These are phyloP conservation scores for Aspergillus campestris DNA, from an alignment of 495 filamentous ascomycete species.

Conservation along the genomic window DNA sequence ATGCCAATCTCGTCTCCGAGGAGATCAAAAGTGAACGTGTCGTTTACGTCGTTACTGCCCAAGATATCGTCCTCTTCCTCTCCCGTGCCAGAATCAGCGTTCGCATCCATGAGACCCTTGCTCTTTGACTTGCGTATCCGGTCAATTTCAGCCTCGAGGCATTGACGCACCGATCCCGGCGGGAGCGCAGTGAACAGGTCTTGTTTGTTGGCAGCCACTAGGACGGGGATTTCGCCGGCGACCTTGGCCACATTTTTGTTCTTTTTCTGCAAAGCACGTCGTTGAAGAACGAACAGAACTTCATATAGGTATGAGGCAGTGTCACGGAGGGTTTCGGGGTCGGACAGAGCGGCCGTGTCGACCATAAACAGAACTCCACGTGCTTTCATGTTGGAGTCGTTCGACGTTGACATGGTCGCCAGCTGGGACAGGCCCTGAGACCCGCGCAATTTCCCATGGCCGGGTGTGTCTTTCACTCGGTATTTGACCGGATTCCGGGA, in stretches of 20 bases:
- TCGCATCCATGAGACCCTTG: constrained; percentile 68
- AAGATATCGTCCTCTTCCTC: constrained; percentile 76
- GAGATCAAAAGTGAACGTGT: constrained; percentile 67
- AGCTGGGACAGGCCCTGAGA: constrained; percentile 37
- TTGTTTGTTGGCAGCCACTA: constrained; percentile 89
- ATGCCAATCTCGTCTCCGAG: constrained; percentile 73
- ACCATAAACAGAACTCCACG: constrained; percentile 81
- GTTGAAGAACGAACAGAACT: constrained; percentile 71
- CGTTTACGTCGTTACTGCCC: constrained; percentile 62
- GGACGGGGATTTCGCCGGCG: constrained; percentile 56
- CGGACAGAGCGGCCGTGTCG: constrained; percentile 68
- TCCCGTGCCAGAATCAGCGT: constrained; percentile 48
- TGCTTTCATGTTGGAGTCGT: constrained; percentile 45
- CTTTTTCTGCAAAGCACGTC: constrained; percentile 47
- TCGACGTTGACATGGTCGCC: constrained; percentile 32
- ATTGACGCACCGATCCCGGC: constrained; percentile 61
- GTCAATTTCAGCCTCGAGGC: constrained; percentile 74
- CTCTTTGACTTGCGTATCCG: constrained; percentile 67
- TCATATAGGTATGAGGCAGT: constrained; percentile 81
- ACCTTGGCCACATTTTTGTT: constrained; percentile 44
- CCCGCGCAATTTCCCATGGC: constrained; percentile 83
- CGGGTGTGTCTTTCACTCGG: constrained; percentile 79
- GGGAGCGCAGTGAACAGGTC: constrained; percentile 93
- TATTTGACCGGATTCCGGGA: constrained; percentile 70
- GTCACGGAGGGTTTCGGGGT: constrained; percentile 47